Percentiles rank a stretch among this genome's conserved stretches.
phyloP scores from a whole-genome alignment of 352 stramenopile species.

The Globisporangium recalcitrans region DNA sequence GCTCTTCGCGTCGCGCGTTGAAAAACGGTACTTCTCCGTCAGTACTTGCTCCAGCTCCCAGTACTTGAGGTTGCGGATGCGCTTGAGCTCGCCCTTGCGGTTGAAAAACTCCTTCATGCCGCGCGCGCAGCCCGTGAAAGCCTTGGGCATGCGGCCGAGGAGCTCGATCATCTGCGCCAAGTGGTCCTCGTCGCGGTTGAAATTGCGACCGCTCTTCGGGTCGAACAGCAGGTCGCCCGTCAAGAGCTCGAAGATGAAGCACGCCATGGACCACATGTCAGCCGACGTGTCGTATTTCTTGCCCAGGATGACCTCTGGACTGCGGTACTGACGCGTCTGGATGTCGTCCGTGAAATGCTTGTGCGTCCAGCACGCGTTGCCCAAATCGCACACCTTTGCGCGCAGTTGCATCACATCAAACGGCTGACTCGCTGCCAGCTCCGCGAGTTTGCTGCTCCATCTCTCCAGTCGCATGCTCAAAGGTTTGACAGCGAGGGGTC shows the following conservation, averaged over 20 bases:
- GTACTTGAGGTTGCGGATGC: constrained; percentile 97
- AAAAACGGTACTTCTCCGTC: constrained; percentile 96
- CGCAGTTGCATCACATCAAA: constrained; percentile 67
- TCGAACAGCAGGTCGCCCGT: constrained; percentile 99
- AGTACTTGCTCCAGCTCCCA: constrained; percentile 96
- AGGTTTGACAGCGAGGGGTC: constrained; percentile 17
- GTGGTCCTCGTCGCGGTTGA: constrained; percentile 94
- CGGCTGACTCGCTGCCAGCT: constrained; percentile 29
- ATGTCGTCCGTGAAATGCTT: constrained; percentile 99
- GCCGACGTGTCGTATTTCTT: constrained; percentile 97
- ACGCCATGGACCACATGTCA: constrained; percentile 98
- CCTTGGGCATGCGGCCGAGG: constrained; percentile 95
- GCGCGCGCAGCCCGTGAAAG: constrained; percentile 58
- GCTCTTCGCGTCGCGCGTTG: constrained; percentile 72
- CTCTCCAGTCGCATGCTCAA: constrained; percentile 28
- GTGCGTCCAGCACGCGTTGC: constrained; percentile 99
- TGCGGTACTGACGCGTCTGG: constrained; percentile 99
- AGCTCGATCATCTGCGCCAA: constrained; percentile 99
- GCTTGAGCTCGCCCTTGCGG: constrained; percentile 94
- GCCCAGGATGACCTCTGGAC: constrained; percentile 96
- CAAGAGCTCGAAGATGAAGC: constrained; percentile 98
- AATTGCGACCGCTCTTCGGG: constrained; percentile 88
- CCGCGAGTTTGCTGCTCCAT: constrained; percentile 38
- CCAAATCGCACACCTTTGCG: constrained; percentile 96
- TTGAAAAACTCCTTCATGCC: constrained; percentile 97